A percentile compares a stretch with the other conserved stretches of the same genome.
Conservation (phyloP, 495 filamentous ascomycete species). For the Lophium mytilinum region DNA sequence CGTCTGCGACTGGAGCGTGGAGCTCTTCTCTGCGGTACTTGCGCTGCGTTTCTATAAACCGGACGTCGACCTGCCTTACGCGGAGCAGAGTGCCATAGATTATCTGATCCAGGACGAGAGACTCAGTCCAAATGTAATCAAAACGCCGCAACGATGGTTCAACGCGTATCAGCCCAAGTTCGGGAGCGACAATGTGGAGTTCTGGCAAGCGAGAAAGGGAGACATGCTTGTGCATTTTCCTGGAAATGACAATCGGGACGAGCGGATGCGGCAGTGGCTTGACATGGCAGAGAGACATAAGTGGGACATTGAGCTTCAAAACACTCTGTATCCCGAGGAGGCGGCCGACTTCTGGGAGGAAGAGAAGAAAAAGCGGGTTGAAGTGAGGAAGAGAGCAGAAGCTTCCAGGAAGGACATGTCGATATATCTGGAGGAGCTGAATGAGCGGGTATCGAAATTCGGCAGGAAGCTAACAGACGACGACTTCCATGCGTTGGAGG, state of each 20-base stretch:
- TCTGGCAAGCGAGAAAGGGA: constrained; percentile 28
- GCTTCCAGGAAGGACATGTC: constrained; percentile 14
- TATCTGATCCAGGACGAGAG: constrained; percentile 28
- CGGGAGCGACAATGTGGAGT: constrained; percentile 21
- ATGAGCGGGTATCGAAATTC: constrained; percentile 9
- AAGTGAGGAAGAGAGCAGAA: not conserved
- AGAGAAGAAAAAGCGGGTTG: constrained; percentile 12
- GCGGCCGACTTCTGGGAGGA: constrained; percentile 33
- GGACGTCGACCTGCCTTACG: constrained; percentile 30
- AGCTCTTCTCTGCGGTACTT: constrained; percentile 40
- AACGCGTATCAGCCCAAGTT: constrained; percentile 34
- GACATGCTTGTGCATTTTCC: constrained; percentile 37
- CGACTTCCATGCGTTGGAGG: not conserved
- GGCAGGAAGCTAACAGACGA: not conserved
- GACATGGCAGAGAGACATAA: constrained; percentile 33
- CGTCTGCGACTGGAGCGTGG: constrained; percentile 42
- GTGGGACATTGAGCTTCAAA: constrained; percentile 29
- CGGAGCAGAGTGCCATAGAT: constrained; percentile 35
- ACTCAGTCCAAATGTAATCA: constrained; percentile 21
- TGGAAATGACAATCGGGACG: constrained; percentile 24
- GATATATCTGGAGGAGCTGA: constrained; percentile 11
- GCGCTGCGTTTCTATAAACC: constrained; percentile 39
- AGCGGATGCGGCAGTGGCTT: constrained; percentile 31
- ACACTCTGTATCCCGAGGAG: constrained; percentile 33
- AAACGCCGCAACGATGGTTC: constrained; percentile 36